phyloP scores from a whole-genome alignment of 768 basidiomycete genomes.

The Xerocomellus intermedius region DNA sequence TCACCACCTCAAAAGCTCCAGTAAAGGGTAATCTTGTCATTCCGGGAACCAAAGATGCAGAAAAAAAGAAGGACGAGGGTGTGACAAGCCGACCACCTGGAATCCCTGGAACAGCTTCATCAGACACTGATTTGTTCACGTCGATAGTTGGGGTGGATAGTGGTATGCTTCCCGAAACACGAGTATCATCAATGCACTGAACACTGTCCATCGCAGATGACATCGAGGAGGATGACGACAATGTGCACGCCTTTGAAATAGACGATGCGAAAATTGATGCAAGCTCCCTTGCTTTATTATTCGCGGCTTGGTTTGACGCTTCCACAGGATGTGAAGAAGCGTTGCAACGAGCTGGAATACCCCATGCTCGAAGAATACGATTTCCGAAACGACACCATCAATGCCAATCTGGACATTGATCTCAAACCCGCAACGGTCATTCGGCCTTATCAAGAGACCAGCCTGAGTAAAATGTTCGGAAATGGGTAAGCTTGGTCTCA shows the following conservation, averaged over 20 bases:
- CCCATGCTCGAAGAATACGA: constrained; percentile 99
- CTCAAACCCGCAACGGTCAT: constrained; percentile 97
- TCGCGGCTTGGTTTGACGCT: constrained; percentile 7
- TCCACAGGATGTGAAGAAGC: constrained; percentile 85
- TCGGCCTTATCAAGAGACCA: constrained; percentile 97
- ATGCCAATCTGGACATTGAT: constrained; percentile 97
- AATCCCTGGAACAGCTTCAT: constrained; percentile 28
- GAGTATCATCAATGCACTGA: neutral
- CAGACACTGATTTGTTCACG: constrained; percentile 83
- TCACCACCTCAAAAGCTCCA: constrained; percentile 81
- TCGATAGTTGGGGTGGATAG: constrained; percentile 94
- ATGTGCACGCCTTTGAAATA: constrained; percentile 96
- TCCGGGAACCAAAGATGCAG: constrained; percentile 76
- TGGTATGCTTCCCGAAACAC: constrained; percentile 45
- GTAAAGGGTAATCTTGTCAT: constrained; percentile 80
- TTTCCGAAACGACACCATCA: constrained; percentile 94
- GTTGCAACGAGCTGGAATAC: constrained; percentile 95
- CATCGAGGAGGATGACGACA: constrained; percentile 96
- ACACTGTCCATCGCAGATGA: constrained; percentile 59
- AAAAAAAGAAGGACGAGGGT: constrained; percentile 67
- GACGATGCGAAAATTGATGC: constrained; percentile 93
- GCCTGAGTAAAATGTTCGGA: constrained; percentile 98
- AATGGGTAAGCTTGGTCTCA: constrained; percentile 66
- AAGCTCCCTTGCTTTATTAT: constrained; percentile 20
- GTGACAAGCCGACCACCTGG: constrained; percentile 32